These are phyloP conservation scores for Citrus trifoliata DNA, from an alignment of 345 rosid genomes.

Conservation along the genomic window DNA sequence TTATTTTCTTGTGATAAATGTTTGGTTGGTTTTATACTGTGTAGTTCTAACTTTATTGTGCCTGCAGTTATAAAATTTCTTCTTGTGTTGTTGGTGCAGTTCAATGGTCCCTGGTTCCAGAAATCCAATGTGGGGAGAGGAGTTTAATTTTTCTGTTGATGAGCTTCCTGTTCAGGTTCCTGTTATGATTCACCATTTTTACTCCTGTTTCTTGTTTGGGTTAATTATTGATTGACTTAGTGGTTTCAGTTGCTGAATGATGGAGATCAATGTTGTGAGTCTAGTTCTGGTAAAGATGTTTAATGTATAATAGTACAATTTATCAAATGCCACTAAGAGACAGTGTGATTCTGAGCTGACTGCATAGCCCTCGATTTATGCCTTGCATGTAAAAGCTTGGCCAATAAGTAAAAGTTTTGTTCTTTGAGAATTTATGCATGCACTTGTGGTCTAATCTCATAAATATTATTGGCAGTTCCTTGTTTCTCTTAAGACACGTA, in stretches of 20 bases:
- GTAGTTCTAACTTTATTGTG: background rate
- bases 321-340: background rate
- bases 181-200: constrained; percentile 7
- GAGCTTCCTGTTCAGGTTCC: constrained; percentile 90
- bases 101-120: constrained; percentile 98
- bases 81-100: constrained; percentile 40
- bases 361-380: background rate
- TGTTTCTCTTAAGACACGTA: background rate
- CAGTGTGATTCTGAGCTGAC: background rate
- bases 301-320: background rate
- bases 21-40: background rate
- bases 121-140: constrained; percentile 99
- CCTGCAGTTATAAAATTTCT: constrained; percentile 5
- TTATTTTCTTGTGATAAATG: background rate
- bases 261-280: background rate
- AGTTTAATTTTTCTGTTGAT: constrained; percentile 84
- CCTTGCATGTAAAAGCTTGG: background rate
- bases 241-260: background rate
- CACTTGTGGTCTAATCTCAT: background rate
- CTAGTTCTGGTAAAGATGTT: background rate
- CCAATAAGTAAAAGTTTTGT: background rate
- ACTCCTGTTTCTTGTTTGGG: background rate
- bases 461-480: background rate
- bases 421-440: background rate
- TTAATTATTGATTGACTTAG: background rate